phyloP scores from a whole-genome alignment of 352 stramenopile species.

The Phytopythium montanum region DNA sequence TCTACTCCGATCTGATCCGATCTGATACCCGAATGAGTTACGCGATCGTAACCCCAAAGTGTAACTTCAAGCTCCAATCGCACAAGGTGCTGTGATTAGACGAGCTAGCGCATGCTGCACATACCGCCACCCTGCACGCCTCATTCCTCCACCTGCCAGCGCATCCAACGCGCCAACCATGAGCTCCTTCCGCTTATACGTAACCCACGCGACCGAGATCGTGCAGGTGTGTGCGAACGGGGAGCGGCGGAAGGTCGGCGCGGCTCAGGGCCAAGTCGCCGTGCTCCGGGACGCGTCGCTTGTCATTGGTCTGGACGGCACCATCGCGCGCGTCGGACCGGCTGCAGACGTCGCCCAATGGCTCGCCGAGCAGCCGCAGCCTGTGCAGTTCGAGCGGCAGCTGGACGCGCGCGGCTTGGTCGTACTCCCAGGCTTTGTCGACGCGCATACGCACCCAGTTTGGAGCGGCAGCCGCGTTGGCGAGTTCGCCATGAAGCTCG shows the following conservation, averaged over 20 bases:
- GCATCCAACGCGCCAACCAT: constrained; percentile 18
- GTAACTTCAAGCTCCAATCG: constrained; percentile 9
- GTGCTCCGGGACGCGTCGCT: constrained; percentile 58
- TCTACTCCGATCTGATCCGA: neutral
- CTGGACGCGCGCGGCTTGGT: constrained; percentile 66
- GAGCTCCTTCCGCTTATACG: constrained; percentile 69
- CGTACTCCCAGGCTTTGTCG: constrained; percentile 75
- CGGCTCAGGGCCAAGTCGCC: constrained; percentile 55
- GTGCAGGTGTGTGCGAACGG: constrained; percentile 67
- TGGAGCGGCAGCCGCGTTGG: constrained; percentile 84
- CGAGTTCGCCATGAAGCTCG: constrained; percentile 87
- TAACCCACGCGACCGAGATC: constrained; percentile 59
- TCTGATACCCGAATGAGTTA: neutral
- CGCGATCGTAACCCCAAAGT: neutral
- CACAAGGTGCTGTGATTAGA: neutral
- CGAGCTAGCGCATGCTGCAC: neutral
- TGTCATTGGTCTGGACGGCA: constrained; percentile 46
- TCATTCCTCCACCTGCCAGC: neutral
- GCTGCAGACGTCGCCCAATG: constrained; percentile 53
- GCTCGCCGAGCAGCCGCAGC: constrained; percentile 46
- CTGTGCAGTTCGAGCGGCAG: constrained; percentile 65
- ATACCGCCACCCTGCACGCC: neutral
- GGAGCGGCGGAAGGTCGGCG: constrained; percentile 63
- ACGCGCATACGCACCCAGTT: constrained; percentile 82
- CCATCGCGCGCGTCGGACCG: constrained; percentile 60